A percentile compares a stretch with the other conserved stretches of the same genome.
Evolutionary conservation across 2,329 filamentous ascomycete genomes (phyloP).

Genomic region (Dothistroma septosporum): DNA sequence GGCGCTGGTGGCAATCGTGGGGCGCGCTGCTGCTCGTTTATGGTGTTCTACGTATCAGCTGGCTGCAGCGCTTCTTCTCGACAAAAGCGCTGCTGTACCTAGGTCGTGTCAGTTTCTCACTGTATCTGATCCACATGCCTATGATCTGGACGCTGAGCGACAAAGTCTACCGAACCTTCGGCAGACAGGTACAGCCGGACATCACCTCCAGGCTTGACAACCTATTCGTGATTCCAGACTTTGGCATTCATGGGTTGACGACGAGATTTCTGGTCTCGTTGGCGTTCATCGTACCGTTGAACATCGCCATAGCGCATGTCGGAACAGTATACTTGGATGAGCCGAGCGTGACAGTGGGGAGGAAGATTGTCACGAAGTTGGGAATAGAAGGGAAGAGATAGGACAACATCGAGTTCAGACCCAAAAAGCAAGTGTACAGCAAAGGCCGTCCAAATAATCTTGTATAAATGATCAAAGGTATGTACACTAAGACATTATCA

Average conservation of each 20-base stretch:
- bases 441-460: background rate
- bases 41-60: constrained; percentile 46
- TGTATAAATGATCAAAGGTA: background rate
- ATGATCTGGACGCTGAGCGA: constrained; percentile 56
- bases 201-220: constrained; percentile 17
- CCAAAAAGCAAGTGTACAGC: background rate
- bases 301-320: constrained; percentile 54
- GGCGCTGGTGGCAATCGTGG: constrained; percentile 55
- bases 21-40: constrained; percentile 53
- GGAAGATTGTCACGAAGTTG: constrained; percentile 47
- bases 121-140: constrained; percentile 62
- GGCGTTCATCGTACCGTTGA: constrained; percentile 53
- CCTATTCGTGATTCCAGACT: constrained; percentile 46
- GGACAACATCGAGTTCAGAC: background rate
- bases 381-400: constrained; percentile 13
- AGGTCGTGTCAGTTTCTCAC: constrained; percentile 57
- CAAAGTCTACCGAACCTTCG: constrained; percentile 50
- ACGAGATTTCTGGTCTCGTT: constrained; percentile 54
- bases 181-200: constrained; percentile 21
- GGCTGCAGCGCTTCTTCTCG: constrained; percentile 51
- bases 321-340: constrained; percentile 56
- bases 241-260: constrained; percentile 51
- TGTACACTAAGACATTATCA: background rate
- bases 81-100: constrained; percentile 52
- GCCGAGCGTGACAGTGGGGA: constrained; percentile 54